Evolutionary conservation across 257 asterid genomes (phyloP).

Genomic region (Solanum dulcamara): DNA sequence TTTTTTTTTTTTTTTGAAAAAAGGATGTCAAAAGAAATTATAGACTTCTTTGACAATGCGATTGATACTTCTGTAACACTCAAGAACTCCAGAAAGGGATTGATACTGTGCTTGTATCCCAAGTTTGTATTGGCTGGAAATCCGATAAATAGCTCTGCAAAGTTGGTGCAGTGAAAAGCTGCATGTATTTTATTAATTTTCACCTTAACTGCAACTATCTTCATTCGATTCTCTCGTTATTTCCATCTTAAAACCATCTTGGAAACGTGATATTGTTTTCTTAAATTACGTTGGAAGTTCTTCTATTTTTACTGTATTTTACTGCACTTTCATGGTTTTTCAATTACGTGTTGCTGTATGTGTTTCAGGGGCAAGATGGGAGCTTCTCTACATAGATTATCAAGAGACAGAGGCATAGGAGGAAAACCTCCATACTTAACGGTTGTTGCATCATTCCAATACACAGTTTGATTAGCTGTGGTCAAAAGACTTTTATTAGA

Average conservation of each 20-base stretch:
- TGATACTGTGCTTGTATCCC: background rate
- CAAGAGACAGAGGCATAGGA: slow-evolving; percentile 39
- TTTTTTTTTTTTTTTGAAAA: background rate
- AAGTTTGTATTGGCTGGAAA: background rate
- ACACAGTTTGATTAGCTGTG: background rate
- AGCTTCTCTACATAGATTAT: slow-evolving; percentile 47
- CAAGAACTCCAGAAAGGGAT: background rate
- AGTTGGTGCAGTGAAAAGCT: background rate
- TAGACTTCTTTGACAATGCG: background rate
- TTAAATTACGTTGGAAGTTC: background rate
- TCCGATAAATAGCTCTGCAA: background rate
- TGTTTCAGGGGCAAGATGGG: slow-evolving; percentile 69
- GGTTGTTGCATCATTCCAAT: slow-evolving; percentile 20
- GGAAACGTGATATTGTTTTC: background rate
- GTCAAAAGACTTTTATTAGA: background rate
- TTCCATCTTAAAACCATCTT: background rate
- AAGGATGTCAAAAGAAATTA: background rate
- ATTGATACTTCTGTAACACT: background rate
- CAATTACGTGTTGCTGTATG: background rate
- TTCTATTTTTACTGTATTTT: background rate
- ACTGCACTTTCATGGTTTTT: background rate
- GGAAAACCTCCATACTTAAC: slow-evolving; percentile 59
- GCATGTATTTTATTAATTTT: background rate
- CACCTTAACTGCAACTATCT: background rate
- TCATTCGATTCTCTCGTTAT: background rate